Percentiles rank a stretch among this genome's conserved stretches.
phyloP scores from a whole-genome alignment of 2,329 filamentous ascomycete genomes.

The Botryotinia convoluta region DNA sequence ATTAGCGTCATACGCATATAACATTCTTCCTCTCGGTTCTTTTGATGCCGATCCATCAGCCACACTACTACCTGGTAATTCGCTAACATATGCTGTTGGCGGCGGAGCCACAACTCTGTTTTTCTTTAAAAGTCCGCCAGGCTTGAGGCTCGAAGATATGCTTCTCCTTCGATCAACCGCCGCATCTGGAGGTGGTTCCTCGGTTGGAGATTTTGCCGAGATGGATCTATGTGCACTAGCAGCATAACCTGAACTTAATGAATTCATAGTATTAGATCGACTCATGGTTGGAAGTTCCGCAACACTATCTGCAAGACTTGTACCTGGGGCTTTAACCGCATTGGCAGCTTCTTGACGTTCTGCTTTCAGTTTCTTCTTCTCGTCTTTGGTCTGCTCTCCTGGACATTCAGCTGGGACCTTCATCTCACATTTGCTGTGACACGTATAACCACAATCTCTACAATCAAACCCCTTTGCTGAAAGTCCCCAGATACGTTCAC shows the following conservation, averaged over 20 bases:
- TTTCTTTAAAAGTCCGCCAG: conserved; percentile 44
- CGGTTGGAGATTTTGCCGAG: conserved; percentile 53
- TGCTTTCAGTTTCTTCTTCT: conserved; percentile 88
- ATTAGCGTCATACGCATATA: conserved; percentile 80
- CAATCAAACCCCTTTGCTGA: conserved; percentile 97
- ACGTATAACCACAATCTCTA: conserved; percentile 94
- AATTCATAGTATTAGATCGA: conserved; percentile 82
- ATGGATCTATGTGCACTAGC: conserved; percentile 75
- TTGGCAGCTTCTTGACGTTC: conserved; percentile 80
- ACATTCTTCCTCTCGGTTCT: conserved; percentile 78
- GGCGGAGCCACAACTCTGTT: conserved; percentile 84
- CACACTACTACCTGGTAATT: conserved; percentile 53
- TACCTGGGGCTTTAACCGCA: conserved; percentile 30
- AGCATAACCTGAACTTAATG: conserved; percentile 82
- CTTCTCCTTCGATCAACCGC: conserved; percentile 13
- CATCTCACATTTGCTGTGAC: conserved; percentile 98
- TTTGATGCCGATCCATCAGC: conserved; percentile 43
- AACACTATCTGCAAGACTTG: conserved; percentile 45
- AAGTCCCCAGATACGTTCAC: conserved; percentile 94
- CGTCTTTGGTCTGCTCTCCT: conserved; percentile 89
- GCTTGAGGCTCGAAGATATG: conserved; percentile 29
- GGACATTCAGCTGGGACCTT: conserved; percentile 96
- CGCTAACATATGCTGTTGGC: conserved; percentile 73
- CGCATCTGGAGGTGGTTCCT: conserved; percentile 47
- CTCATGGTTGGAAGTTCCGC: conserved; percentile 67